These are phyloP conservation scores for Apocynum venetum DNA, from an alignment of 257 asterid species.

Conservation along the genomic window DNA sequence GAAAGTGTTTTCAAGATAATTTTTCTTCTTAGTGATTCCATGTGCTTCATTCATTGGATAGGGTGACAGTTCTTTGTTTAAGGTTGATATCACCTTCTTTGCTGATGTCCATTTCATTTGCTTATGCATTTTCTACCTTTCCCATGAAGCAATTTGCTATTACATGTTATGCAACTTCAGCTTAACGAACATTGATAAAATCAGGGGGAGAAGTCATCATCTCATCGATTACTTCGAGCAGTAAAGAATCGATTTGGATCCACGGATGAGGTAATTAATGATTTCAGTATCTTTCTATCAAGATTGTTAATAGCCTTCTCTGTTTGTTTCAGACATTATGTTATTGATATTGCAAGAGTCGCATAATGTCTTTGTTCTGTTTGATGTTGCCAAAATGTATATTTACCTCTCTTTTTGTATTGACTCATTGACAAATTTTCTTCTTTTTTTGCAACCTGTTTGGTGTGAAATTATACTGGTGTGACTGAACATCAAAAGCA, in stretches of 20 bases:
- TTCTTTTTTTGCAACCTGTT: neutral
- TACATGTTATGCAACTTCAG: constrained; percentile 9
- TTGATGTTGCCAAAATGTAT: neutral
- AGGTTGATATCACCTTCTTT: constrained; percentile 1
- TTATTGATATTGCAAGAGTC: neutral
- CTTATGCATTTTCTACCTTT: neutral
- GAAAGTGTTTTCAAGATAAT: neutral
- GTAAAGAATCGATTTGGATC: constrained; percentile 95
- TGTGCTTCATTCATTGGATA: neutral
- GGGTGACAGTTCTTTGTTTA: neutral
- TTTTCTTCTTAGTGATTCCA: neutral
- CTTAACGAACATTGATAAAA: constrained; percentile 27
- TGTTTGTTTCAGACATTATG: neutral
- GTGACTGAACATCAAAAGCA: neutral
- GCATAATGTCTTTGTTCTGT: neutral
- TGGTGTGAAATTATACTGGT: neutral
- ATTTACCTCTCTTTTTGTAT: neutral
- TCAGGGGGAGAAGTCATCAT: constrained; percentile 87
- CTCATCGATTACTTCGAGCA: constrained; percentile 84
- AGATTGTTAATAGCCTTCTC: neutral
- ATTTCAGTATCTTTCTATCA: constrained; percentile 6
- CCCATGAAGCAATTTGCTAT: neutral
- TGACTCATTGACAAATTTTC: neutral
- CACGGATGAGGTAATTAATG: constrained; percentile 79
- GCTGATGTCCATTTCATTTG: neutral